Percentiles rank a stretch among this genome's conserved stretches.
phyloP scores from a whole-genome alignment of 2,329 filamentous ascomycete species.

The Xylaria sp. region DNA sequence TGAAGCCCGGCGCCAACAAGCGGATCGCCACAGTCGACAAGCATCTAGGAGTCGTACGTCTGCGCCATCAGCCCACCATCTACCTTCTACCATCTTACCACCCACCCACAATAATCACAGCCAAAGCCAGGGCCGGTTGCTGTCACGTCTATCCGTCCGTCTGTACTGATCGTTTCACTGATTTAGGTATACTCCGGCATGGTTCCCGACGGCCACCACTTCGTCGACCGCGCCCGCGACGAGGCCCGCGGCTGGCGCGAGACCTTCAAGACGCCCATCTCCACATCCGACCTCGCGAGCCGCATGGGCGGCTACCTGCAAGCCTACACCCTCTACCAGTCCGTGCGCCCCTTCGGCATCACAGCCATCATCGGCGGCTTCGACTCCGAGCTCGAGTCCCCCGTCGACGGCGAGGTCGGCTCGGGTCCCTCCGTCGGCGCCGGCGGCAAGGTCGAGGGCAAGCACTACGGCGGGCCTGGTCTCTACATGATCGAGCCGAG shows the following conservation, averaged over 20 bases:
- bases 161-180: neutral
- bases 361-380: constrained; percentile 94
- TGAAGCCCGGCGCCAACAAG: constrained; percentile 96
- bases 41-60: constrained; percentile 89
- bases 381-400: constrained; percentile 86
- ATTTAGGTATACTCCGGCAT: constrained; percentile 89
- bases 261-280: constrained; percentile 94
- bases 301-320: constrained; percentile 97
- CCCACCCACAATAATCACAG: constrained; percentile 12
- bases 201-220: constrained; percentile 93
- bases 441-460: constrained; percentile 81
- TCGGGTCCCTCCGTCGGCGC: constrained; percentile 80
- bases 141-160: no score
- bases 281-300: constrained; percentile 85
- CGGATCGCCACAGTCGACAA: constrained; percentile 94
- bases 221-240: constrained; percentile 92
- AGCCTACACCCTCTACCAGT: constrained; percentile 97
- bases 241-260: constrained; percentile 92
- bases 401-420: constrained; percentile 92
- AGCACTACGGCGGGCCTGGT: constrained; percentile 82
- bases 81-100: no score
- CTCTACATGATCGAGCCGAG: constrained; percentile 99
- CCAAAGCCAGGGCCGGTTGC: no score
- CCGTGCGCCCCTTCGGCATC: constrained; percentile 95
- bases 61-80: neutral